Percentiles rank a stretch among this genome's conserved stretches.
Conservation (phyloP, 345 rosid genomes). For the Odontarrhena argentea region DNA sequence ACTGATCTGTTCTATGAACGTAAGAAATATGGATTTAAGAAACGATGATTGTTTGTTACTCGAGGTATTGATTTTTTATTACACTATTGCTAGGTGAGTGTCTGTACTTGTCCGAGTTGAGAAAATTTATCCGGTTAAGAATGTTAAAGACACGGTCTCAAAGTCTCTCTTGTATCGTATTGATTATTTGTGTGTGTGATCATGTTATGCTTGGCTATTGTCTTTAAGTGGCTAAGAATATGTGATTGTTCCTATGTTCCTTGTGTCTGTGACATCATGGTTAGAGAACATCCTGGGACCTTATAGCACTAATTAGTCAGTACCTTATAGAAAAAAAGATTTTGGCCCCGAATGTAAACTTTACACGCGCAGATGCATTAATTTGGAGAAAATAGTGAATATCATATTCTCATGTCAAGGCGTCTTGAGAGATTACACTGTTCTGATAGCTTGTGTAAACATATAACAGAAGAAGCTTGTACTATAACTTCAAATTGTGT, state of each 20-base stretch:
- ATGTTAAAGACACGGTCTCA: neutral
- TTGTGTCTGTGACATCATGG: neutral
- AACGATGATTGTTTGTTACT: constrained; percentile 32
- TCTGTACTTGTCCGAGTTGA: constrained; percentile 5
- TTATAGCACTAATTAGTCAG: too few species aligned
- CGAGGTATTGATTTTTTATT: neutral
- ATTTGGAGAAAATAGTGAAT: neutral
- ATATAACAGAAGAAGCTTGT: neutral
- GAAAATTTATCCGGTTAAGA: neutral
- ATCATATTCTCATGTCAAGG: neutral
- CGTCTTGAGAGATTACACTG: neutral
- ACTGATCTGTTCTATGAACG: constrained; percentile 67
- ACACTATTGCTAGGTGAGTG: neutral
- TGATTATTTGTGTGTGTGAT: neutral
- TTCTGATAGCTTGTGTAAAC: neutral
- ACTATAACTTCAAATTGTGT: too few species aligned
- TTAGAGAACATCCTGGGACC: too few species aligned
- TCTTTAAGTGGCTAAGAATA: neutral
- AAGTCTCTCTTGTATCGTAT: constrained; percentile 4
- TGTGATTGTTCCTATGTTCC: constrained; percentile 1
- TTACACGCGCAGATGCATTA: too few species aligned
- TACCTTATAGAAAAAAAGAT: too few species aligned
- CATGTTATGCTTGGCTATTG: neutral
- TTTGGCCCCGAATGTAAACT: too few species aligned
- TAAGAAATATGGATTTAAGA: constrained; percentile 70